These are phyloP conservation scores for Moricandia arvensis DNA, from an alignment of 345 rosid genomes.

Conservation along the genomic window DNA sequence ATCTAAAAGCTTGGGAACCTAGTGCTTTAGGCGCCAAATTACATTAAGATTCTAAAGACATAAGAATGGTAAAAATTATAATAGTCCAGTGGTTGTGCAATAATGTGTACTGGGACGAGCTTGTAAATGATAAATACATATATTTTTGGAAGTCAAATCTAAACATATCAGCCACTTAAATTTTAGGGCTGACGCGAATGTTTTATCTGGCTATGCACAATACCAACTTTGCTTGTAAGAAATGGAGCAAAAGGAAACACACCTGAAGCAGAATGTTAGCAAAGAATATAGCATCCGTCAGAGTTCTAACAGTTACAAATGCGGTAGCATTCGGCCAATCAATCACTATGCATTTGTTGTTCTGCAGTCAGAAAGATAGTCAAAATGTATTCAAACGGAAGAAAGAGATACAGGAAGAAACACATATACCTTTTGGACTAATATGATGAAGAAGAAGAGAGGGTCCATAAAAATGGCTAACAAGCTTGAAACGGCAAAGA, in stretches of 20 bases:
- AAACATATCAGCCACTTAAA: too few species aligned
- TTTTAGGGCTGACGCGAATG: too few species aligned
- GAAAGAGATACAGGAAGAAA: neutral
- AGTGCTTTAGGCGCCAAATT: too few species aligned
- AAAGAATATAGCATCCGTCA: constrained; percentile 64
- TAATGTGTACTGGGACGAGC: too few species aligned
- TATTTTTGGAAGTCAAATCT: too few species aligned
- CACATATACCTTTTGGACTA: constrained; percentile 45
- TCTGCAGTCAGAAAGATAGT: constrained; percentile 41
- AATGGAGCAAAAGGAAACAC: constrained; percentile 11
- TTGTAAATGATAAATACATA: too few species aligned
- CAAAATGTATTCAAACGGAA: neutral
- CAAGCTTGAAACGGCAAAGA: constrained; percentile 41
- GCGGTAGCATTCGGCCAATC: constrained; percentile 44
- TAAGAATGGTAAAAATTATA: too few species aligned
- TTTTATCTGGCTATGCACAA: too few species aligned
- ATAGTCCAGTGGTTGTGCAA: too few species aligned
- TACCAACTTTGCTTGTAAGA: neutral
- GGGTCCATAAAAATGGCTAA: constrained; percentile 82
- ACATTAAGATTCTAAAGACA: too few species aligned
- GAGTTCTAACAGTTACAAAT: constrained; percentile 51
- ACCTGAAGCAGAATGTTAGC: constrained; percentile 87
- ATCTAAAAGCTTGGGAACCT: too few species aligned
- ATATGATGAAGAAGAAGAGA: constrained; percentile 72
- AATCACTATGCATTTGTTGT: constrained; percentile 52